These are phyloP conservation scores for Potentilla sterilis DNA, from an alignment of 306 rosid genomes.

Conservation along the genomic window DNA sequence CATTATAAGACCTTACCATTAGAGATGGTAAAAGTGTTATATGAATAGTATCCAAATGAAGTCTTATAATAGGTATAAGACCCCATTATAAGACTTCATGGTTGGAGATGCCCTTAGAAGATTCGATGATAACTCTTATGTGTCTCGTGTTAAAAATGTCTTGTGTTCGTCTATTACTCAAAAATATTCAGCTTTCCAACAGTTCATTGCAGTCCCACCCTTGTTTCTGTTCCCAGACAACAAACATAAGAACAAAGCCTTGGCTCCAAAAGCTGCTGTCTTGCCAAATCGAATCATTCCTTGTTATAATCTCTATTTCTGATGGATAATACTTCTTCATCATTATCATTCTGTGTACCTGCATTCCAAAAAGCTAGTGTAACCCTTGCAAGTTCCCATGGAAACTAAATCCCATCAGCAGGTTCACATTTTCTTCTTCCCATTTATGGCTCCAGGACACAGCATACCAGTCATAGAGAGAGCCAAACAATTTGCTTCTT, in stretches of 20 bases:
- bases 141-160: not conserved
- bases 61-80: too few relatives aligned
- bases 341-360: not conserved
- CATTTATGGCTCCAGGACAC: slow-evolving; percentile 17
- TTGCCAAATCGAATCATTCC: not conserved
- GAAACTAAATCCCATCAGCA: not conserved
- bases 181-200: too few relatives aligned
- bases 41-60: too few relatives aligned
- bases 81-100: too few relatives aligned
- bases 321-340: not conserved
- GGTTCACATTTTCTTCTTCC: slow-evolving; percentile 18
- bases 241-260: not conserved
- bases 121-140: not conserved
- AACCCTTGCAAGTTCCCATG: not conserved
- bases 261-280: not conserved
- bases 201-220: not conserved
- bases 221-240: not conserved
- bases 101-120: not conserved
- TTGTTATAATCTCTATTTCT: not conserved
- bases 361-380: not conserved
- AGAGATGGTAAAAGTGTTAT: too few relatives aligned
- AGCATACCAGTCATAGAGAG: slow-evolving; percentile 22
- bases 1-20: too few relatives aligned
- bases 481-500: slow-evolving; percentile 21
- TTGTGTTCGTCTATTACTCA: not conserved